Evolutionary conservation across 2,329 filamentous ascomycete genomes (phyloP).

Genomic region (Botrytis tulipae): DNA sequence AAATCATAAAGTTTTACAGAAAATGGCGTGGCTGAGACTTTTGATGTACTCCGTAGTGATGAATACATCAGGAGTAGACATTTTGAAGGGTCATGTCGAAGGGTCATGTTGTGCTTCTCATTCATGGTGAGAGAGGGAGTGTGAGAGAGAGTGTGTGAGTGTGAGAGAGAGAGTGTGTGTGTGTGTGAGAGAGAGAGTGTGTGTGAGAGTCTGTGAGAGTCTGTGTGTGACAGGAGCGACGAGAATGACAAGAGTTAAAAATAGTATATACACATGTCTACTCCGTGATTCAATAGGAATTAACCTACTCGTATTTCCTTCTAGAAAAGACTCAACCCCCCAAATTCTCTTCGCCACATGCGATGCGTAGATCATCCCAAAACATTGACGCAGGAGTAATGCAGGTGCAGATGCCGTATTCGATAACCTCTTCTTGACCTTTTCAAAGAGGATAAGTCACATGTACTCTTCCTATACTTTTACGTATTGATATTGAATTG

Average conservation of each 20-base stretch:
- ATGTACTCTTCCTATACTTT: background rate
- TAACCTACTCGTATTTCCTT: background rate
- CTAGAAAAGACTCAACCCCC: background rate
- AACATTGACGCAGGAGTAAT: conserved; percentile 4
- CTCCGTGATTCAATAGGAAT: background rate
- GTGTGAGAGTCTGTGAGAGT: background rate
- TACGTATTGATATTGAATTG: background rate
- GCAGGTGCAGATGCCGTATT: background rate
- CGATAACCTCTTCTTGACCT: background rate
- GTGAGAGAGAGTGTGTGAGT: no score
- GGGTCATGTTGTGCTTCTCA: background rate
- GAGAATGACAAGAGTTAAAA: background rate
- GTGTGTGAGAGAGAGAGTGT: background rate
- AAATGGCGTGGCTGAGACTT: background rate
- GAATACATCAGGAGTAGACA: background rate
- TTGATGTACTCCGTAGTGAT: background rate
- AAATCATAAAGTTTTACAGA: background rate
- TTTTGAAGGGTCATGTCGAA: background rate
- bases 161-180: no score
- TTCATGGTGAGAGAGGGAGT: background rate
- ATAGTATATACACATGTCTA: background rate
- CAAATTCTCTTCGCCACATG: background rate
- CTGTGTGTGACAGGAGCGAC: background rate
- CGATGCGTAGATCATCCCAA: background rate
- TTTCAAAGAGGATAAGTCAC: background rate